A percentile compares a stretch with the other conserved stretches of the same genome.
Conservation (phyloP, 2,329 filamentous ascomycete species). For the Onygenales sp. region DNA sequence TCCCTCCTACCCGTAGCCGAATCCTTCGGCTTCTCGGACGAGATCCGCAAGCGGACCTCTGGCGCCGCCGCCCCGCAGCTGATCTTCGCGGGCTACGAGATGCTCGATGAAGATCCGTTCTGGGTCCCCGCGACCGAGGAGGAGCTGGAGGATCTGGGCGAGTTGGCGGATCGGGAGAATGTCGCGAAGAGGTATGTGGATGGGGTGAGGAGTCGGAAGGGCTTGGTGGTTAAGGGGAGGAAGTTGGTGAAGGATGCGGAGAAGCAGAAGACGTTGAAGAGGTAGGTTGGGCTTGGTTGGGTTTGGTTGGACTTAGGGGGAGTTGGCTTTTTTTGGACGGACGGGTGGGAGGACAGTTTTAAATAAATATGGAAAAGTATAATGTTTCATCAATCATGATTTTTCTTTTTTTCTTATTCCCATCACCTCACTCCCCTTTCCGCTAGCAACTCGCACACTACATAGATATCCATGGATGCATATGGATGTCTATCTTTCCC, state of each 20-base stretch:
- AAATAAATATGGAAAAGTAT: neutral
- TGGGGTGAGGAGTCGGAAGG: slow-evolving; percentile 75
- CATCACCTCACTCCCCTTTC: no score
- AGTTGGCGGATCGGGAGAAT: slow-evolving; percentile 88
- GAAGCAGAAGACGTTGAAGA: slow-evolving; percentile 74
- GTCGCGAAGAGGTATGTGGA: slow-evolving; percentile 96
- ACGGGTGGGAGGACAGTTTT: neutral
- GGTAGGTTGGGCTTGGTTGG: slow-evolving; percentile 21
- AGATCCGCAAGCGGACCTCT: slow-evolving; percentile 89
- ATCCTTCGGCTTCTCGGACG: slow-evolving; percentile 90
- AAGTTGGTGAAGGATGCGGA: slow-evolving; percentile 73
- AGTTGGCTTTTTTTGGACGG: neutral
- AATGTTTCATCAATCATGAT: neutral
- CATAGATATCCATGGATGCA: no score
- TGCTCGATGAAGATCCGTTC: slow-evolving; percentile 91
- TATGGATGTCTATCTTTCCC: no score
- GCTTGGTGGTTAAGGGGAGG: slow-evolving; percentile 68
- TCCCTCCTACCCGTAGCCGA: slow-evolving; percentile 84
- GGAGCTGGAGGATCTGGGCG: slow-evolving; percentile 89
- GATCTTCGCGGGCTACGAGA: slow-evolving; percentile 84
- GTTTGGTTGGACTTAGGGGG: neutral
- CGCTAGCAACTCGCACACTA: no score
- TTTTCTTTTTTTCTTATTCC: neutral
- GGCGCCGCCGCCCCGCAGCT: slow-evolving; percentile 88
- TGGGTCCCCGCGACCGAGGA: slow-evolving; percentile 97